Evolutionary conservation across 208 protist species (phyloP), one percentile per base, ranked within the genome.

Genomic region (Trypanosoma boissoni): DNA sequence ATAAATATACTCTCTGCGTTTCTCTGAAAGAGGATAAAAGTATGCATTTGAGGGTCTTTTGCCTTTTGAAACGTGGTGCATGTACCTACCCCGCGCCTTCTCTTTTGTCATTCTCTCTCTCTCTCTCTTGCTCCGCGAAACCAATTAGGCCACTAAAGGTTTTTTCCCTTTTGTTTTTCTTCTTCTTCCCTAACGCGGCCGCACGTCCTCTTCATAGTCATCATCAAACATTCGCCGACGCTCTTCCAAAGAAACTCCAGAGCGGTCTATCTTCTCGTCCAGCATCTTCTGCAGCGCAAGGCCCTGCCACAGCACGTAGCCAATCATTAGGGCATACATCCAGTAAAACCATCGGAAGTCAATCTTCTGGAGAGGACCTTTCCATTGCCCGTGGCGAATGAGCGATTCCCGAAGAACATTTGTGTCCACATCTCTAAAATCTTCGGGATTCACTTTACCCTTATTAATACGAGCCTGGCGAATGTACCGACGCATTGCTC

Each of bases 291-390:
- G 71, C 41, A 91, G 59, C 28, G 68, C 45, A 43, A 83, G 51
- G 2, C 76, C 81, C 58, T 89, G 78, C 68, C 75, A 92, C n/a
- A 84, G 61, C 1, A 80, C 72, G 44, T 87, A 89, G 7, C 71
- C 61, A 65, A 92, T 85, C 86, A 92, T 92, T 18, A 92, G 41
- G 9, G 65, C 78, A 68, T 92, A 92, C 76, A 92, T 86, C 79
- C 80, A 92, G 50, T 86, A 88, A 41, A 92, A 88, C 58, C 74
- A 79, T 23, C 85, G 80, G 53, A 92, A 86, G 56, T 92, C 86
- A 58, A 92, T 80, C 66, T 87, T 86, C 70, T 83, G 76, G 59
- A 92, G 67, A 9, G 86, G 86, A 2, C 86, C 86, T 29, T 85
- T 83, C 64, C 76, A 72, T 61, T 92, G 86, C 5, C 64, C 67